phyloP scores from a whole-genome alignment of 495 filamentous ascomycete species.

The Xylaria palmicola region DNA sequence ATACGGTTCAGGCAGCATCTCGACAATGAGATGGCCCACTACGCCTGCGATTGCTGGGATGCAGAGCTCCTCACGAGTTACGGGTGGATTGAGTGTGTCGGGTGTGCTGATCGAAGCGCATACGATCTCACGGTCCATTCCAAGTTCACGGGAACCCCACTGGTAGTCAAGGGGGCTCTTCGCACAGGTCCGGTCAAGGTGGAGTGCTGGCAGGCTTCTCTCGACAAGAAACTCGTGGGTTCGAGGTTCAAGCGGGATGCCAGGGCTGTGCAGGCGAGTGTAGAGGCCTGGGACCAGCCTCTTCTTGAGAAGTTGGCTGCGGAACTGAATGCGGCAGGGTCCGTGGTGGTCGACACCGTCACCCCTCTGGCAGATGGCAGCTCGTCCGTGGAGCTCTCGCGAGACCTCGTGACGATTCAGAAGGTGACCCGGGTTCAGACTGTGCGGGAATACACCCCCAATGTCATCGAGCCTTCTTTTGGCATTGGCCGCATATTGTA shows the following conservation, averaged over 20 bases:
- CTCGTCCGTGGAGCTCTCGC: slow-evolving; percentile 69
- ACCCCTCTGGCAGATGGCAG: slow-evolving; percentile 45
- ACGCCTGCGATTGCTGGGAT: slow-evolving; percentile 84
- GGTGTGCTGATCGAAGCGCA: slow-evolving; percentile 79
- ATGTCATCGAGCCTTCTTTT: slow-evolving; percentile 84
- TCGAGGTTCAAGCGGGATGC: slow-evolving; percentile 79
- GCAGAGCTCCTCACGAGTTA: slow-evolving; percentile 75
- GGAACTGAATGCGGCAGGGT: slow-evolving; percentile 63
- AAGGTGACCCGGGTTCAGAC: slow-evolving; percentile 68
- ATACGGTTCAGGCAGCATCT: slow-evolving; percentile 85
- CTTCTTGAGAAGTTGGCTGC: slow-evolving; percentile 67
- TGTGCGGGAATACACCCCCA: slow-evolving; percentile 74
- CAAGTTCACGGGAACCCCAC: slow-evolving; percentile 75
- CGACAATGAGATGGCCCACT: slow-evolving; percentile 77
- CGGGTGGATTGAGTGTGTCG: slow-evolving; percentile 86
- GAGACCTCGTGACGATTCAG: slow-evolving; percentile 69
- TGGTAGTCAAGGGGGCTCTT: slow-evolving; percentile 64
- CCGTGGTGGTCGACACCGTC: slow-evolving; percentile 64
- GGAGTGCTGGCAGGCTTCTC: slow-evolving; percentile 70
- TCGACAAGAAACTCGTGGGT: slow-evolving; percentile 84
- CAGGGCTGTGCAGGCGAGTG: slow-evolving; percentile 67
- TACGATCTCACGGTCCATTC: slow-evolving; percentile 78
- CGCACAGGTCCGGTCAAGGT: slow-evolving; percentile 64
- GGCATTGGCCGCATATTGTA: slow-evolving; percentile 81
- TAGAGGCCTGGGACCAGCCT: slow-evolving; percentile 67